Evolutionary conservation across 2,329 filamentous ascomycete genomes (phyloP), one percentile per base, ranked within the genome.

Genomic region (Conoideocrella luteorostrata): DNA sequence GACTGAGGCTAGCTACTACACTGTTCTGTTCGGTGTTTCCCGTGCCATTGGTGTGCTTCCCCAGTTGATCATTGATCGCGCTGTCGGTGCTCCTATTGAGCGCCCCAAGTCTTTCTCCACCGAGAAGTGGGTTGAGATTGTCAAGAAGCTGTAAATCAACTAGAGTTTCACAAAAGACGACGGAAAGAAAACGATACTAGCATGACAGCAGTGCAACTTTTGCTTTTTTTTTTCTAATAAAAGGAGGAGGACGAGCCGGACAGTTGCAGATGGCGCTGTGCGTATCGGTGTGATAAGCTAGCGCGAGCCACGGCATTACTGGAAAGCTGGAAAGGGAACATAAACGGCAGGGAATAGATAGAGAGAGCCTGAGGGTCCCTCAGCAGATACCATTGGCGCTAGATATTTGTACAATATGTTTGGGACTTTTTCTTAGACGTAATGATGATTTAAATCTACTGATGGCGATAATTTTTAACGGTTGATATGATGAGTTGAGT

Each of bases 1-100:
- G 68, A 97, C 87, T 52, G 91, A 98, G 80, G 86, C 93, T 72
- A 97, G 84, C 85, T 98, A 94, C 85, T 98, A 98, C 87, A 98
- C 93, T 52, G 93, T 98, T 51, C 86, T 98, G 65, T 98, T 98
- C 71, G 93, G 93, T 82, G 93, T 98, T 35, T 95, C 90, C 58
- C 88, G 93, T 67, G 93, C 93, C 58, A 88, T 98, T 61, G 93
- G 93, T 83, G 93, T 98, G 56, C 86, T 98, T 63, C 93, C 93
- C 61, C 93, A 98, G 81, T 82, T 98, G 68, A 98, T 98, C 80
- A 96, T 98, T 64, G 93, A 98, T 82, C 91, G 93, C 67, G 93
- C 91, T 58, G 80, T 96, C 56, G 93, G 93, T 66, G 87, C 89
- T 57, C 93, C 93, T 58, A 98, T 98, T 62, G 93, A 98, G 84